Conservation (phyloP, 495 filamentous ascomycete species). For the Opeltia flavorubescens region DNA sequence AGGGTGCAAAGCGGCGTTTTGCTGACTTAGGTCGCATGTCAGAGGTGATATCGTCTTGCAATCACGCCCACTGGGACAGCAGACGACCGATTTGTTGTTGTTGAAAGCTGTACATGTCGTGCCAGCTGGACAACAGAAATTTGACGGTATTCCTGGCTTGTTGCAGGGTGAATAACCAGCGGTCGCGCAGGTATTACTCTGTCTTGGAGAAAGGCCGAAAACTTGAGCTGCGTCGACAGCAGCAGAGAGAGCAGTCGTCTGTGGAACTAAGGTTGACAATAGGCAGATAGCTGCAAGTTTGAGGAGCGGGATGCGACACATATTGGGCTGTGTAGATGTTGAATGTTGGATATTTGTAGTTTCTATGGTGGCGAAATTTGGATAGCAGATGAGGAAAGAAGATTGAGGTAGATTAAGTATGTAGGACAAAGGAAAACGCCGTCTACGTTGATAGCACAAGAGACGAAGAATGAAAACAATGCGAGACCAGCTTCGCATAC, state of each 20-base stretch:
- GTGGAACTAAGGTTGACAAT: constrained; percentile 15
- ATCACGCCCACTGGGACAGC: constrained; percentile 51
- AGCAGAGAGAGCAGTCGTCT: constrained; percentile 11
- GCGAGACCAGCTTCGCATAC: constrained; percentile 9
- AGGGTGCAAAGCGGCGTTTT: constrained; percentile 50
- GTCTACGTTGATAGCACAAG: constrained; percentile 1
- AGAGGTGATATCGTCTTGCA: constrained; percentile 58
- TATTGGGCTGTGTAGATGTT: neutral
- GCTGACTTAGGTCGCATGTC: constrained; percentile 50
- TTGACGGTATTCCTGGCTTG: constrained; percentile 38
- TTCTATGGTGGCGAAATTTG: neutral
- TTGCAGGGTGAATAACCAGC: constrained; percentile 35
- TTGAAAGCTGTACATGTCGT: constrained; percentile 55
- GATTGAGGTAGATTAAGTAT: neutral
- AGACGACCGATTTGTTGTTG: constrained; percentile 52
- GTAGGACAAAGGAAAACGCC: constrained; percentile 5
- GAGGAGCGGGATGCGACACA: constrained; percentile 13
- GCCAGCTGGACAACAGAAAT: constrained; percentile 60
- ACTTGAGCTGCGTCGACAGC: constrained; percentile 20
- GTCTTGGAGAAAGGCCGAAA: constrained; percentile 21
- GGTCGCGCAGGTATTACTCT: constrained; percentile 29
- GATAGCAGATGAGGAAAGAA: neutral
- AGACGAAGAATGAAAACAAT: constrained; percentile 7
- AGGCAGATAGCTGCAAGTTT: constrained; percentile 19
- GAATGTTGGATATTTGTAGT: neutral